These are phyloP conservation scores for Aspergillus sp. DNA, from an alignment of 2,329 filamentous ascomycete species.

Conservation along the genomic window DNA sequence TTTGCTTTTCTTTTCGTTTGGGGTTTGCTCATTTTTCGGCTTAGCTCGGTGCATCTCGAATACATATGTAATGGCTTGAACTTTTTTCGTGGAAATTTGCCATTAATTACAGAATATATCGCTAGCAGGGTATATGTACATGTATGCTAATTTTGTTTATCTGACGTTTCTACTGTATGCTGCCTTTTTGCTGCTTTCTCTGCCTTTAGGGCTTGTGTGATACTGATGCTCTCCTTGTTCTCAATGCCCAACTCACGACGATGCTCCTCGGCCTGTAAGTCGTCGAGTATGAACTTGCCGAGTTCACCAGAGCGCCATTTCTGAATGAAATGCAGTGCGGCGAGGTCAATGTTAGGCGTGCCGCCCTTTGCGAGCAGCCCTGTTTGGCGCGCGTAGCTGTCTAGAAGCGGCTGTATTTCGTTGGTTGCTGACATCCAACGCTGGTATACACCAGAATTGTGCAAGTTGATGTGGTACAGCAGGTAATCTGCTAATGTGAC, in stretches of 20 bases:
- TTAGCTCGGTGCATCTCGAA: slow-evolving; percentile 11
- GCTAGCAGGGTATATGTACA: slow-evolving; percentile 4
- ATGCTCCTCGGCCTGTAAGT: slow-evolving; percentile 63
- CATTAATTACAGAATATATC: slow-evolving; percentile 21
- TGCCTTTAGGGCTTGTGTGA: slow-evolving; percentile 45
- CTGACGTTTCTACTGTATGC: slow-evolving; percentile 17
- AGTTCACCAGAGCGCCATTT: slow-evolving; percentile 77
- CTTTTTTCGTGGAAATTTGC: slow-evolving; percentile 11
- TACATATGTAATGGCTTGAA: slow-evolving; percentile 8
- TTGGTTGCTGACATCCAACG: slow-evolving; percentile 74
- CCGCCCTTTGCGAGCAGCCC: slow-evolving; percentile 77
- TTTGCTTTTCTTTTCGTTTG: slow-evolving; percentile 14
- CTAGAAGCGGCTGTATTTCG: slow-evolving; percentile 72
- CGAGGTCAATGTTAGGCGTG: slow-evolving; percentile 65
- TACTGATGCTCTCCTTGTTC: slow-evolving; percentile 38
- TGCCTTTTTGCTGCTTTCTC: slow-evolving; percentile 35
- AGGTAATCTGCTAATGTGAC: slow-evolving; percentile 86
- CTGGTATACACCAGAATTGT: slow-evolving; percentile 62
- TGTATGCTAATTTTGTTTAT: slow-evolving; percentile 17
- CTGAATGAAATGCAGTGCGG: slow-evolving; percentile 77
- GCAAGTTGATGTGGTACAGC: slow-evolving; percentile 76
- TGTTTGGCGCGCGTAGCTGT: slow-evolving; percentile 68
- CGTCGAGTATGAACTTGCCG: slow-evolving; percentile 77
- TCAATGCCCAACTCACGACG: slow-evolving; percentile 41
- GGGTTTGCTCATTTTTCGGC: slow-evolving; percentile 1